Evolutionary conservation across 768 basidiomycete species (phyloP).

Genomic region (Phallus indusiatus): DNA sequence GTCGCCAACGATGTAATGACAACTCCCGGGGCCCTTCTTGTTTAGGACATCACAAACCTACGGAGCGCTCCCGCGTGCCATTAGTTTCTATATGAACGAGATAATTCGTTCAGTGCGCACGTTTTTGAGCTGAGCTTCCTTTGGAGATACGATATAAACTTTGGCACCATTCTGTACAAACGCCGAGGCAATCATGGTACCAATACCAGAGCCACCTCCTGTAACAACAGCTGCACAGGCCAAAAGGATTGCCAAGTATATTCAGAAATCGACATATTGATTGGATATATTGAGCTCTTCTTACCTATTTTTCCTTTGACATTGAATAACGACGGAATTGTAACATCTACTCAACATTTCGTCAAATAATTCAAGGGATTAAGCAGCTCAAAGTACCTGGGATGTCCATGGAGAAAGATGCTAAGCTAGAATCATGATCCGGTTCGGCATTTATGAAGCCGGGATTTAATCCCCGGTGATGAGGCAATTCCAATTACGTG

Average conservation of each 20-base stretch:
- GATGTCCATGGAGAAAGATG: no score
- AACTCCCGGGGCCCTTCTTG: slow-evolving; percentile 46
- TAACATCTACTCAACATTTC: slow-evolving; percentile 41
- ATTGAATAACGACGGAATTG: slow-evolving; percentile 46
- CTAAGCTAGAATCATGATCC: no score
- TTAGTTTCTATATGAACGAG: no score
- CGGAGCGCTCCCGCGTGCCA: no score
- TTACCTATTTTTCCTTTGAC: slow-evolving; percentile 63
- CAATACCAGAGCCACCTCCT: slow-evolving; percentile 77
- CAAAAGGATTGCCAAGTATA: no score
- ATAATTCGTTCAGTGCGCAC: slow-evolving; percentile 27
- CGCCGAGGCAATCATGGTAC: slow-evolving; percentile 74
- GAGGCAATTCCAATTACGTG: no score
- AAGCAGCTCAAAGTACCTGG: no score
- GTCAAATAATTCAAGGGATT: no score
- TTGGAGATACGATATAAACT: slow-evolving; percentile 85
- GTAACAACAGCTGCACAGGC: slow-evolving; percentile 55
- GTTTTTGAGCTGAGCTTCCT: slow-evolving; percentile 69
- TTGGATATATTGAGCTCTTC: not conserved
- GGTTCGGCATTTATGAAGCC: no score
- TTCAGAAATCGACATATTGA: not conserved
- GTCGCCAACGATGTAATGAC: slow-evolving; percentile 68
- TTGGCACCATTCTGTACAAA: slow-evolving; percentile 80
- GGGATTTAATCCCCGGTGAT: no score
- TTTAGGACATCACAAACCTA: slow-evolving; percentile 53